Base-by-base conservation (phyloP, 1,139 yeast species). In the Suhomyces terraborum region DNA sequence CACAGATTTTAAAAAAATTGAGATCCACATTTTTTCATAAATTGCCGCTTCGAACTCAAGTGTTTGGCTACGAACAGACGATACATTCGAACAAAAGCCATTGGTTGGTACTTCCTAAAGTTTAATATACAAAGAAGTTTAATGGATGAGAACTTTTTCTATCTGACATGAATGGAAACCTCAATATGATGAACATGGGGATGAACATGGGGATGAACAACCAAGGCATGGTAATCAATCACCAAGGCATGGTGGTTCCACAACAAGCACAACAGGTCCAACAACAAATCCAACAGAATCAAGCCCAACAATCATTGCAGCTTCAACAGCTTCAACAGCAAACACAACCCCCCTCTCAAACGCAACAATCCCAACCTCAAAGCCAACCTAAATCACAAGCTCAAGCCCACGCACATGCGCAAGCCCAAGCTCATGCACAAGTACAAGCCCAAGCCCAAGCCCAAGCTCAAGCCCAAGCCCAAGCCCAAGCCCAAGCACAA, bases 101-200 rank as follows among this genome's bases (percentile, higher is more conserved):
- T 24, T 24, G 27, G 13, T 12, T 24, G 16, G 27, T 24, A 8
- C 14, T 4, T 24, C 6, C 8, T 8, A 23, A 24, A 24, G 27
- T 8, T 13, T 24, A 5, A 12, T 12, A 24, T 12, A 9, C 3
- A 12, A 8, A n/a, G 8, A 12, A 24, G 16, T 24, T 22, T 24
- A 24, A 14, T 24, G 32, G n/a, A 28, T 28, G 32, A 28, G 18
- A 28, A 28, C 22, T 9, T 28, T 24, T 12, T 14, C 13, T 24
- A 16, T 24, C 27, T 35, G 38, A 23, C 25, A 49, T 49, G 53
- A 49, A 49, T 33, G 48, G 52, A 30, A 49, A 49, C 40, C 37
- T 48, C 33, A 49, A 49, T 35, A 44, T 48, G 48, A 45, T 48
- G 45, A 49, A 48, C 32, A 42, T 49, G 49, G 53, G 51, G 31